Evolutionary conservation across 352 stramenopile genomes (phyloP).

Genomic region (Phytophthora aleatoria): DNA sequence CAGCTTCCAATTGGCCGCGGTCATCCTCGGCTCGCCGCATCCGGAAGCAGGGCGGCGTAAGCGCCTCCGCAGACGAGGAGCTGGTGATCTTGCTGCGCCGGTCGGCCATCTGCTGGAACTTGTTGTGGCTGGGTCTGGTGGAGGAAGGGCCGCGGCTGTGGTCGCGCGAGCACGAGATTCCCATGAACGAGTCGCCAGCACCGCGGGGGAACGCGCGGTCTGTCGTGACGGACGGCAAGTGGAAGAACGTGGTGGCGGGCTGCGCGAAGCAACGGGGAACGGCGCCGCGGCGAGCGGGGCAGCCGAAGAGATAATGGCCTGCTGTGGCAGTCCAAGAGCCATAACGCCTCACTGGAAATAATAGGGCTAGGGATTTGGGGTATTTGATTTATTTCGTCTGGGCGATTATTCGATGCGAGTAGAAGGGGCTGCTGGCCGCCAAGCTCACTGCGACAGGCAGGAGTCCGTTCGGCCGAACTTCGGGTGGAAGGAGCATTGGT

Average conservation of each 20-base stretch:
- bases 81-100: conserved; percentile 28
- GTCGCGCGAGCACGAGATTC: conserved; percentile 45
- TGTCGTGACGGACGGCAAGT: conserved; percentile 15
- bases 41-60: conserved; percentile 25
- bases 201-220: conserved; percentile 22
- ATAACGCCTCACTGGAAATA: conserved; percentile 39
- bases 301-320: conserved; percentile 16
- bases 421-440: conserved; percentile 15
- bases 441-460: not conserved
- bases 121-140: conserved; percentile 9
- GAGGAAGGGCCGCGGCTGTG: conserved; percentile 29
- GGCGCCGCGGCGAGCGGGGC: conserved; percentile 1
- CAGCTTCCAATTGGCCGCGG: conserved; percentile 5
- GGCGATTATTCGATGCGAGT: conserved; percentile 6
- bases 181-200: conserved; percentile 38
- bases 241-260: conserved; percentile 28
- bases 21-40: conserved; percentile 12
- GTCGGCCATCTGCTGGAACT: conserved; percentile 23
- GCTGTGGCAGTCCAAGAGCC: conserved; percentile 5
- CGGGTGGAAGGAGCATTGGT: conserved; percentile 4
- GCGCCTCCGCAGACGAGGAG: conserved; percentile 19
- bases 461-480: not conserved
- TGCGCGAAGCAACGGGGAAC: conserved; percentile 6
- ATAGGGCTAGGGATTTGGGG: conserved; percentile 22
- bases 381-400: conserved; percentile 46